Evolutionary conservation across 2,329 filamentous ascomycete genomes (phyloP), one percentile per base, ranked within the genome.

Genomic region (Rutstroemia sp.): DNA sequence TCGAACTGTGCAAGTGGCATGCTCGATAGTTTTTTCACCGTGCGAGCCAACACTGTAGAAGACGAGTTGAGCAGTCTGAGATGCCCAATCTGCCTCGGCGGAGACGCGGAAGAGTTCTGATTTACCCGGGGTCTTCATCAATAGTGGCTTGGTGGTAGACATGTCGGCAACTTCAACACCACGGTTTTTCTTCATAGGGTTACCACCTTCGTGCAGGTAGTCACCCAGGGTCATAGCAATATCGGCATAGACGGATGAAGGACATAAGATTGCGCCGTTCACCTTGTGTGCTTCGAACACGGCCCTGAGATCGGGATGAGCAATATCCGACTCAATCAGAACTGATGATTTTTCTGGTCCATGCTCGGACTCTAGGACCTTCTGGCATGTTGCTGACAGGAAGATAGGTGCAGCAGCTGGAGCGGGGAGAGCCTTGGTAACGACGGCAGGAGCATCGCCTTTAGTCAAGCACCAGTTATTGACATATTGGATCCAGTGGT

Each of bases 91-190:
- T 3, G 16, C 6, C 23, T 51, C 41, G 7, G 48, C 48, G n/a
- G 9, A 30, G 8, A 10, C 27, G 27, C 27, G 27, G 27, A 30
- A 30, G 27, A 30, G 10, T 30, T 30, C 27, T 30, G 27, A 9
- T 30, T 8, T 30, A 8, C 27, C 27, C 27, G 27, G 27, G 10
- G 27, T 30, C 27, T 30, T 30, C 27, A 30, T 30, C 41, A 42
- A 10, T 16, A 51, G 37, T n/a, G 48, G 48, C 25, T 51, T 51
- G 8, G 37, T 51, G 1, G 88, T 84, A 66, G 84, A 81, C 75
- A 89, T 82, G 50, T 82, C 74, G 61, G 76, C 76, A n/a, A 89
- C 80, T 61, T 88, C 87, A 10, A 58, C 54, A 77, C 67, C 30
- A 73, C 73, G 9, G 73, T 73, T 16, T 64, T 76, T 76, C 25